Percentiles rank a stretch among this genome's conserved stretches.
These are phyloP conservation scores for Multifurca ochricompacta DNA, from an alignment of 768 basidiomycete species.

Conservation along the genomic window DNA sequence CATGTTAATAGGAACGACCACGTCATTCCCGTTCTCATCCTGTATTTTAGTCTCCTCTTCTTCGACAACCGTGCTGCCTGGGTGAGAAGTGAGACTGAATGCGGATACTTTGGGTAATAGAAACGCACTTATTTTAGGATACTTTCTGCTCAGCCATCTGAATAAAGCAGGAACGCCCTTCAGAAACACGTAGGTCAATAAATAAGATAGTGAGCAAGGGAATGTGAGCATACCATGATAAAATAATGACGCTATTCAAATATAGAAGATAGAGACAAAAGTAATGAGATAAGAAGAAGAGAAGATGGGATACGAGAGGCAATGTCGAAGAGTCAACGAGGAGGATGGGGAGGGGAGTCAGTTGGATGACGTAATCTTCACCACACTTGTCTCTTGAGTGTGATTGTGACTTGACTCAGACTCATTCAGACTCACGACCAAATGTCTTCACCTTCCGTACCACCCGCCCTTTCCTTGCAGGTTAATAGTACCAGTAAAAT, in stretches of 20 bases:
- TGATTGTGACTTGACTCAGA: conserved; percentile 2
- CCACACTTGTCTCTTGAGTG: too few species aligned
- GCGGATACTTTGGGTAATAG: background rate
- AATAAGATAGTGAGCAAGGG: background rate
- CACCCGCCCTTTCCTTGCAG: conserved; percentile 5
- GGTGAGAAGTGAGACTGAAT: background rate
- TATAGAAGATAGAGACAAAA: background rate
- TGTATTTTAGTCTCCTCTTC: conserved; percentile 70
- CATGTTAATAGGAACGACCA: conserved; percentile 74
- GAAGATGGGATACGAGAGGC: too few species aligned
- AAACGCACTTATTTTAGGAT: conserved; percentile 86
- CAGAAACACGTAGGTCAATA: background rate
- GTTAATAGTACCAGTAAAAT: background rate
- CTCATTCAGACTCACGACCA: background rate
- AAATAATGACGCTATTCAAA: background rate
- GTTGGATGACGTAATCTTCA: too few species aligned
- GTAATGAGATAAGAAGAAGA: background rate
- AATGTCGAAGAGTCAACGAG: too few species aligned
- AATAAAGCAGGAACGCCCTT: conserved; percentile 98
- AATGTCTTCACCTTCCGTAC: background rate
- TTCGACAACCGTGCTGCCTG: conserved; percentile 75
- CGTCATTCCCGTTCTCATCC: conserved; percentile 56
- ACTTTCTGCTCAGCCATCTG: conserved; percentile 98
- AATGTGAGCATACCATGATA: conserved; percentile 1
- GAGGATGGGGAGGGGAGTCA: too few species aligned